These are phyloP conservation scores for Diaporthe vexans DNA, from an alignment of 2,329 filamentous ascomycete genomes.

Conservation along the genomic window DNA sequence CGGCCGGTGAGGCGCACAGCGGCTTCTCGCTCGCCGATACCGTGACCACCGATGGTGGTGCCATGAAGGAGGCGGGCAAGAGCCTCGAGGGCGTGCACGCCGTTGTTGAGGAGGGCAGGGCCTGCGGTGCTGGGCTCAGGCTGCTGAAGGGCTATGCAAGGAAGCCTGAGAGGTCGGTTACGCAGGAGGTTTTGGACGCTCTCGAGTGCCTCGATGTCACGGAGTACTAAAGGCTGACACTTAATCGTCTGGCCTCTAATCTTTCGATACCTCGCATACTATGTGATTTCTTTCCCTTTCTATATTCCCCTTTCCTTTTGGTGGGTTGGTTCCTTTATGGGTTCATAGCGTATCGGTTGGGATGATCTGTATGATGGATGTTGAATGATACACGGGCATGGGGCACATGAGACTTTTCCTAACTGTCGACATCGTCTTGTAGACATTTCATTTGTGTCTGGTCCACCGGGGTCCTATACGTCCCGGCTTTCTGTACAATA, in stretches of 20 bases:
- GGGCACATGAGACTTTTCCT: conserved; percentile 8
- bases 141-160: conserved; percentile 74
- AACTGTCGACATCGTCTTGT: not conserved
- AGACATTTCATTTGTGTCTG: conserved; percentile 23
- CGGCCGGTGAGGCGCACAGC: conserved; percentile 71
- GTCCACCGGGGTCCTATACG: not conserved
- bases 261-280: not conserved
- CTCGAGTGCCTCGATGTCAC: conserved; percentile 26
- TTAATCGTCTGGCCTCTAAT: not conserved
- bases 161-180: conserved; percentile 62
- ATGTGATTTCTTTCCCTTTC: not conserved
- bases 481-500: conserved; percentile 18
- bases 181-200: conserved; percentile 33
- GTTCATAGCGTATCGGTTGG: conserved; percentile 19
- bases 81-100: conserved; percentile 72
- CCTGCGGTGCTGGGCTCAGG: conserved; percentile 71
- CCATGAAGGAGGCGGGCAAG: conserved; percentile 69
- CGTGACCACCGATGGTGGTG: conserved; percentile 61
- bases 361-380: conserved; percentile 41
- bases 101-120: conserved; percentile 74
- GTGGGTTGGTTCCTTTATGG: not conserved
- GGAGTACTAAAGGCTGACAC: conserved; percentile 7
- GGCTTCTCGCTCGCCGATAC: conserved; percentile 63
- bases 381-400: conserved; percentile 6
- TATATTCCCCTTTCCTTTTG: not conserved